These are phyloP conservation scores for Oxytropis ochrocephala DNA, from an alignment of 306 rosid genomes.

Conservation along the genomic window DNA sequence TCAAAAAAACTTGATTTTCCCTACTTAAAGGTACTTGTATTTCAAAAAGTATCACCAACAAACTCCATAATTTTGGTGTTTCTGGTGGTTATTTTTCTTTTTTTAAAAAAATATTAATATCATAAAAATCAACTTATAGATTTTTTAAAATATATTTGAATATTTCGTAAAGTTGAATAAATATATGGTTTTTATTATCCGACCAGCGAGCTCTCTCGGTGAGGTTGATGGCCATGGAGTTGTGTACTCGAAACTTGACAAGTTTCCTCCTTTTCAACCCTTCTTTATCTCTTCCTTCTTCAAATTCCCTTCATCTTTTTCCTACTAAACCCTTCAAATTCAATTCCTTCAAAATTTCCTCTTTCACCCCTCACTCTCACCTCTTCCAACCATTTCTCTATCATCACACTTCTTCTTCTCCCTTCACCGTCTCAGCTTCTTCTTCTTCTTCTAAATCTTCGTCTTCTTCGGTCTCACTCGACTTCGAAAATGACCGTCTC, in stretches of 20 bases:
- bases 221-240: conserved; percentile 42
- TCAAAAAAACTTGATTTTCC: too few species aligned
- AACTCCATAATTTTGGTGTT: too few species aligned
- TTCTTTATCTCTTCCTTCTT: conserved; percentile 11
- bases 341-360: conserved; percentile 19
- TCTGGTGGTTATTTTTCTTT: too few species aligned
- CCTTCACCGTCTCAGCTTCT: conserved; percentile 39
- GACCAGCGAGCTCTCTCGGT: background rate
- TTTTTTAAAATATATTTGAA: too few species aligned
- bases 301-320: conserved; percentile 5
- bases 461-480: conserved; percentile 33
- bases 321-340: background rate
- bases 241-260: conserved; percentile 44
- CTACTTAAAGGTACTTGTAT: too few species aligned
- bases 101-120: too few species aligned
- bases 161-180: background rate
- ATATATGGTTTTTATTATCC: conserved; percentile 13
- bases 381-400: conserved; percentile 13
- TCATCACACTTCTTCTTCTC: conserved; percentile 19
- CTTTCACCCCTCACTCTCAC: conserved; percentile 31
- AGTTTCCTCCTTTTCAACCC: conserved; percentile 22
- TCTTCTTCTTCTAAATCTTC: conserved; percentile 12
- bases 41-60: too few species aligned
- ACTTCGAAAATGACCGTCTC: conserved; percentile 42
- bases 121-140: too few species aligned